Base-by-base conservation (phyloP, 768 basidiomycete genomes). In the Suillus luteus region DNA sequence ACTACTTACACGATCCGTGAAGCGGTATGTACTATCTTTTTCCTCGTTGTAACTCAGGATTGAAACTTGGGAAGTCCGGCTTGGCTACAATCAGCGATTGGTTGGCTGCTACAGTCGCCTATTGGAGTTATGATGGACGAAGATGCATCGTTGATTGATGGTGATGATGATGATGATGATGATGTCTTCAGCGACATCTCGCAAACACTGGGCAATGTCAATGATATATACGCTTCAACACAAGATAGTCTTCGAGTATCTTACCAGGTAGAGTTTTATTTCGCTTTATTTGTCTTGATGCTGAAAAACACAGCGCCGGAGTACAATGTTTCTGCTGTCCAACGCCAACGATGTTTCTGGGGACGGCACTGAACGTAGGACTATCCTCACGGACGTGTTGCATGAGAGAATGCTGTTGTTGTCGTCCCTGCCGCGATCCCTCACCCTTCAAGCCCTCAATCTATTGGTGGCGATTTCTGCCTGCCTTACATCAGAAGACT, bases 391-490 rank as follows among this genome's bases (percentile, higher is more conserved):
- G 6, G 73, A 74, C 12, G 69, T 76, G 15, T 80, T 85, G 35
- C 67, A 70, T 6, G 70, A 77, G 52, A 78, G 79, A 57, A 67
- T 73, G 43, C 70, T 79, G 37, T 68, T 86, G 37, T 60, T 86
- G 12, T 70, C 75, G 12, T 82, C 83, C 4, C 71, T 86, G 5
- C 69, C 77, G 6, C 82, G 79, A 63, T 82, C 82, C 5, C 81
- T 85, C 61, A 64, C 75, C 1, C 73, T 78, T 6, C 83, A 82
- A 65, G 77, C 81, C 4, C 74, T 89, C 67, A 83, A 86, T 64
- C 78, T 92, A 12, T 77, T 92, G 17, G 90, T 92, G 7, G 73
- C 83, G 3, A 78, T 91, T 62, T 89, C 86, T 5, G 80, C 82
- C 0, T 69, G 88, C 43, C 70, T 92, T 38, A 76, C 76, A 8